These are phyloP conservation scores for Xylariaceae sp. DNA, from an alignment of 2,329 filamentous ascomycete species.

Conservation along the genomic window DNA sequence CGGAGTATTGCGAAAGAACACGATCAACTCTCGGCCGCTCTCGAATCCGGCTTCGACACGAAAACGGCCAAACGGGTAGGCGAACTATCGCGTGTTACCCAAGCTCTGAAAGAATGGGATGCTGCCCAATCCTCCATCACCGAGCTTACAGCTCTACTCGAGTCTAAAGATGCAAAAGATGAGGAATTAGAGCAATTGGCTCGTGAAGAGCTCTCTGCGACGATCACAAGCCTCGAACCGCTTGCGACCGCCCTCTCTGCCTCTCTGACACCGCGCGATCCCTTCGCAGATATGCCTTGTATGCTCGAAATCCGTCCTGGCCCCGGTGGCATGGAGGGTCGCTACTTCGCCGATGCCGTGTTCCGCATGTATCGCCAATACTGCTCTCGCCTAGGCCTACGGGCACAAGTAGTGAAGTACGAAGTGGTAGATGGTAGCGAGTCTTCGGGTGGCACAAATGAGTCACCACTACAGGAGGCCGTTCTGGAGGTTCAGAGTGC, in stretches of 20 bases:
- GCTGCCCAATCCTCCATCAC: constrained; percentile 56
- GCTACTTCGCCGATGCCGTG: constrained; percentile 85
- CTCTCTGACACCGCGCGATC: constrained; percentile 83
- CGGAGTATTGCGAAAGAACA: constrained; percentile 64
- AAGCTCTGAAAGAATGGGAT: constrained; percentile 65
- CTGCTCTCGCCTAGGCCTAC: constrained; percentile 72
- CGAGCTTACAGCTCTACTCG: constrained; percentile 59
- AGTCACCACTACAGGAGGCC: constrained; percentile 80
- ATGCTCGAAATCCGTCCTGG: constrained; percentile 91
- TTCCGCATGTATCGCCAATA: constrained; percentile 89
- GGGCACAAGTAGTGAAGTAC: constrained; percentile 75
- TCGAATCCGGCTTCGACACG: constrained; percentile 61
- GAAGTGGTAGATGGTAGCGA: constrained; percentile 70
- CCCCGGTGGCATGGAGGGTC: constrained; percentile 88
- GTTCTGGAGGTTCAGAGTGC: constrained; percentile 80
- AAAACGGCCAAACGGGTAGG: constrained; percentile 65
- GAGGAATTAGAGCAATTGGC: constrained; percentile 79
- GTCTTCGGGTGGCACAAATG: constrained; percentile 60
- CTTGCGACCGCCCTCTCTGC: constrained; percentile 74
- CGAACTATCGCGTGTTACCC: constrained; percentile 63
- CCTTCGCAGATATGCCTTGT: constrained; percentile 88
- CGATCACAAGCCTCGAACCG: constrained; percentile 63
- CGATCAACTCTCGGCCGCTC: constrained; percentile 55
- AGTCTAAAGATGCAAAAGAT: constrained; percentile 52
- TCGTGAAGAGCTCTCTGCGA: constrained; percentile 77